These are phyloP conservation scores for Phytopythium montanum DNA, from an alignment of 352 stramenopile genomes.

Conservation along the genomic window DNA sequence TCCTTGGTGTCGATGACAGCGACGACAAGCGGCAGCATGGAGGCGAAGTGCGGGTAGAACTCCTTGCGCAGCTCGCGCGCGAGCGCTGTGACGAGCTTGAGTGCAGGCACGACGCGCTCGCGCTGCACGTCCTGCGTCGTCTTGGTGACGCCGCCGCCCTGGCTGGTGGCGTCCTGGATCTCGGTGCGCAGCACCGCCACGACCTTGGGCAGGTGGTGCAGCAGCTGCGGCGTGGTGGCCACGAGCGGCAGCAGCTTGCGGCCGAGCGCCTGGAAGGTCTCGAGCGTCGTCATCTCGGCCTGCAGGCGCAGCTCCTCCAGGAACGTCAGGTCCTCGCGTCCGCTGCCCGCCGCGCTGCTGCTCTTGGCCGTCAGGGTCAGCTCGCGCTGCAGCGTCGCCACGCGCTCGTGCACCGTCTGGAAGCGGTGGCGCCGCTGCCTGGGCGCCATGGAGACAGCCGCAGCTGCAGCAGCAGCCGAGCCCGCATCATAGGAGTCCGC, in stretches of 20 bases:
- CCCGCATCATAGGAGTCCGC: slow-evolving; percentile 6
- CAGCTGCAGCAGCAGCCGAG: not conserved
- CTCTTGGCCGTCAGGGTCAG: slow-evolving; percentile 83
- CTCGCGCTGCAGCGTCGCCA: slow-evolving; percentile 73
- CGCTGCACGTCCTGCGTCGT: slow-evolving; percentile 57
- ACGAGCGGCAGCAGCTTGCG: slow-evolving; percentile 68
- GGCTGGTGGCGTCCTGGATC: slow-evolving; percentile 32
- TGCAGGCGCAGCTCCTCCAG: slow-evolving; percentile 78
- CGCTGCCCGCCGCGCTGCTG: slow-evolving; percentile 45
- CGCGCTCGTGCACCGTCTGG: slow-evolving; percentile 77
- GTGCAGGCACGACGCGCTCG: slow-evolving; percentile 63
- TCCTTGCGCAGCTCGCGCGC: slow-evolving; percentile 81
- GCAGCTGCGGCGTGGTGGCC: slow-evolving; percentile 77
- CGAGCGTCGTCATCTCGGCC: slow-evolving; percentile 79
- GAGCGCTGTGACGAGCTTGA: slow-evolving; percentile 81
- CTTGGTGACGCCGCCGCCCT: slow-evolving; percentile 8
- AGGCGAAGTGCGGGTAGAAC: slow-evolving; percentile 83
- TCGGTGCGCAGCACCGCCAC: slow-evolving; percentile 55
- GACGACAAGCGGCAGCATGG: slow-evolving; percentile 57
- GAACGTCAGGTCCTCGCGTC: slow-evolving; percentile 63
- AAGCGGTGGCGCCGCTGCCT: slow-evolving; percentile 85
- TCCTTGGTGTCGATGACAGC: slow-evolving; percentile 84
- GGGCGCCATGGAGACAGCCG: slow-evolving; percentile 19
- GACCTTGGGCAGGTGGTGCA: slow-evolving; percentile 79
- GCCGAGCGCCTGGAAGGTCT: slow-evolving; percentile 74